Evolutionary conservation across 352 stramenopile genomes (phyloP).

Genomic region (Elongisporangium undulatum): DNA sequence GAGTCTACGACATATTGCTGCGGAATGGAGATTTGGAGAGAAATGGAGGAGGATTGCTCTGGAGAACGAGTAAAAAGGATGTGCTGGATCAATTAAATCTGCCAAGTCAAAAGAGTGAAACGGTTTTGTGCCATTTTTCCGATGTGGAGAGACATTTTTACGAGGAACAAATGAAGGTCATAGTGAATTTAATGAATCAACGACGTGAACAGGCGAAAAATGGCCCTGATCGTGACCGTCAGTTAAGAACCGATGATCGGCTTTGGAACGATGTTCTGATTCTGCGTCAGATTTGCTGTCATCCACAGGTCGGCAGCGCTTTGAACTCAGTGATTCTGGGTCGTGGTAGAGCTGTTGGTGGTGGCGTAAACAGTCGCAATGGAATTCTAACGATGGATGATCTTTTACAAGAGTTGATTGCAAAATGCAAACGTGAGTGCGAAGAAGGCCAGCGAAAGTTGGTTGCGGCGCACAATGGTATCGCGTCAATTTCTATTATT

Average conservation of each 20-base stretch:
- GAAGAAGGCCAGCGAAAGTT: conserved; percentile 81
- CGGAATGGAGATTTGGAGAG: conserved; percentile 20
- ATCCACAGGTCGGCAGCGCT: conserved; percentile 82
- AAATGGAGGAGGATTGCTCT: conserved; percentile 46
- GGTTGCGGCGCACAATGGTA: conserved; percentile 69
- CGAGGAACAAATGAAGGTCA: conserved; percentile 51
- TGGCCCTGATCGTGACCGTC: conserved; percentile 7
- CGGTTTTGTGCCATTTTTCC: conserved; percentile 66
- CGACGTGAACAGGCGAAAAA: conserved; percentile 18
- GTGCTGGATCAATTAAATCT: conserved; percentile 64
- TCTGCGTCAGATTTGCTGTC: conserved; percentile 90
- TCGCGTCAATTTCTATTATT: conserved; percentile 27
- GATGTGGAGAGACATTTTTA: conserved; percentile 82
- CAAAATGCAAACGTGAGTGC: conserved; percentile 63
- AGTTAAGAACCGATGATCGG: conserved; percentile 15
- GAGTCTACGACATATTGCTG: conserved; percentile 45
- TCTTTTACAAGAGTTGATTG: conserved; percentile 67
- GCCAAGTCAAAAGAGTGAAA: conserved; percentile 44
- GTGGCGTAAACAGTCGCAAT: conserved; percentile 2
- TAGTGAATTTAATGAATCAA: conserved; percentile 36
- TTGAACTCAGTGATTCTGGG: conserved; percentile 11
- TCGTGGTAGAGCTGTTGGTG: not conserved
- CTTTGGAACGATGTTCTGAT: conserved; percentile 72
- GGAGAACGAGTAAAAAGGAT: conserved; percentile 72
- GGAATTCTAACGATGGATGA: conserved; percentile 76